Evolutionary conservation across 139 green algal genomes (phyloP), one percentile per base, ranked within the genome.

Genomic region (Volvox reticuliferus): DNA sequence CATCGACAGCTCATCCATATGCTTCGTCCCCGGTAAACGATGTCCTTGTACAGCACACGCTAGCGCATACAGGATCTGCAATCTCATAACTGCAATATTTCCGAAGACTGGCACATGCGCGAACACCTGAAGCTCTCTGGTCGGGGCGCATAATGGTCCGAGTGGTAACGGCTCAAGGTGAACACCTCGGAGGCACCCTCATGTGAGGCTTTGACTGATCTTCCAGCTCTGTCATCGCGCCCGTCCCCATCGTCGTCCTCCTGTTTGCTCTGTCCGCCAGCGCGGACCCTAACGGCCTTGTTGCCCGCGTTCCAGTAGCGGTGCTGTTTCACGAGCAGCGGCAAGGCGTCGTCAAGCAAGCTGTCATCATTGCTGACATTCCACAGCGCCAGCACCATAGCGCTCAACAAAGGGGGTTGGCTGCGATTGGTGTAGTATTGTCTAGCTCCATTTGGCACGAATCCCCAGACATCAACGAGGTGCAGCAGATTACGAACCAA

Each of bases 341-440:
- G 96, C 79, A 99, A 63, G 2, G 94, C 94, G 17, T 91, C 35
- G 5, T 0, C 21, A 37, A 95, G 83, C 28, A 96, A 82, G 1
- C 69, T 62, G 35, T 81, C 33, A 22, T 79, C 85, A 0, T 21
- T 35, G 28, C n/a, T 62, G 28, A 36, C 62, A 24, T 37, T 20
- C 44, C 85, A 91, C 14, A 90, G 83, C 1, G 82, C 36, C 82
- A 91, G 21, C 61, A 96, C 92, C 95, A 96, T 97, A 50, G 89
- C 82, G 84, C 93, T 97, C 71, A 99, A 93, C 77, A 99, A 92
- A 0, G 98, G 98, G 5, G 97, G 98, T 93, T 99, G 98, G 84
- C 96, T 98, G 67, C 97, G 94, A 91, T 99, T 99, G 24, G 98
- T 86, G 94, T 99, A 99, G 94, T 99, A 99, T 12, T 89, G 79